These are phyloP conservation scores for Malus asiatica DNA, from an alignment of 306 rosid species.

Conservation along the genomic window DNA sequence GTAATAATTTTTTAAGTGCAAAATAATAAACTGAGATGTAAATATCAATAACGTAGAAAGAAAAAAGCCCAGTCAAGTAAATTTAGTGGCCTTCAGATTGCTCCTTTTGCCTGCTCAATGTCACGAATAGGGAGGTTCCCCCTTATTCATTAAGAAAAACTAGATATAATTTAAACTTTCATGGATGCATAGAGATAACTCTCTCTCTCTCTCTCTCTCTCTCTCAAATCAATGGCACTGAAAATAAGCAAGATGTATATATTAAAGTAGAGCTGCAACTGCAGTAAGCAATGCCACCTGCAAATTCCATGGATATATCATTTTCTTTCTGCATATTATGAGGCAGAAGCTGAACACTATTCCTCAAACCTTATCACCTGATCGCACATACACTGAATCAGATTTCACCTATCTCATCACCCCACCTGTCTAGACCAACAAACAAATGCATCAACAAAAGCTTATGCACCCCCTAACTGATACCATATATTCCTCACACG, in stretches of 20 bases:
- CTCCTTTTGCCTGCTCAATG: conserved; percentile 6
- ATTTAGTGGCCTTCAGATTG: not conserved
- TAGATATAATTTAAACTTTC: conserved; percentile 21
- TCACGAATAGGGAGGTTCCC: conserved; percentile 11
- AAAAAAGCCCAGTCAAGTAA: not conserved
- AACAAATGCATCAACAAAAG: conserved; percentile 28
- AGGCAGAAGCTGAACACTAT: conserved; percentile 7
- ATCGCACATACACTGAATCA: conserved; percentile 13
- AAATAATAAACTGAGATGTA: not conserved
- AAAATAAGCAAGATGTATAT: conserved; percentile 4
- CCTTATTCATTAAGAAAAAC: conserved; percentile 21
- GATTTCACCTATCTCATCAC: conserved; percentile 39
- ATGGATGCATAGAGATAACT: conserved; percentile 2
- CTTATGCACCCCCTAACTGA: conserved; percentile 38
- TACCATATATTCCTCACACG: conserved; percentile 46
- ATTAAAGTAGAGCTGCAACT: not conserved
- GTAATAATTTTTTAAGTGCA: not conserved
- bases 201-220: not conserved
- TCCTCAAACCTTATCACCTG: conserved; percentile 18
- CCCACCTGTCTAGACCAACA: conserved; percentile 38
- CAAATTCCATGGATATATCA: conserved; percentile 15
- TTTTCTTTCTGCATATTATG: conserved; percentile 13
- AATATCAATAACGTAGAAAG: not conserved
- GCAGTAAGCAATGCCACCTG: not conserved
- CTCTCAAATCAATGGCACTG: not conserved